phyloP scores from a whole-genome alignment of 2,329 filamentous ascomycete species.

The Hypoxylon sp. region DNA sequence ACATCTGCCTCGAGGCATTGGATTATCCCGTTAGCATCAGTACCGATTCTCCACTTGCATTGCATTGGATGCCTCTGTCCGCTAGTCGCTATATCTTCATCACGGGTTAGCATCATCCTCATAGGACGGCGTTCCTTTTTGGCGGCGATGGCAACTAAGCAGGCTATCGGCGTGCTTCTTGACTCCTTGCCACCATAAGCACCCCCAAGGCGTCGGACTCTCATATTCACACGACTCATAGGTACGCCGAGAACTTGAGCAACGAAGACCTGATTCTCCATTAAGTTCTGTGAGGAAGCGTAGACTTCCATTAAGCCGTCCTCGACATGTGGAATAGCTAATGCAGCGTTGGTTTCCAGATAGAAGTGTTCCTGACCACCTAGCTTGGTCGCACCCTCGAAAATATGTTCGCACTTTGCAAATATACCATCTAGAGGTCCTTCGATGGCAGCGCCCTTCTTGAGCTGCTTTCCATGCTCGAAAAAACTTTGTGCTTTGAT shows the following conservation, averaged over 20 bases:
- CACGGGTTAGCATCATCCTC: constrained; percentile 92
- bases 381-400: constrained; percentile 85
- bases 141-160: constrained; percentile 85
- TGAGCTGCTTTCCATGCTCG: constrained; percentile 82
- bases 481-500: constrained; percentile 90
- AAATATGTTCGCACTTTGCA: constrained; percentile 80
- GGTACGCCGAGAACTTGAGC: constrained; percentile 85
- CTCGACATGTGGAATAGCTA: constrained; percentile 87
- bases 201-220: constrained; percentile 90
- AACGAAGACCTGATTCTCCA: constrained; percentile 89
- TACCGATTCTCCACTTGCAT: constrained; percentile 87
- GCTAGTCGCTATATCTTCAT: constrained; percentile 92
- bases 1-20: constrained; percentile 89
- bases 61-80: constrained; percentile 94
- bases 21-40: constrained; percentile 90
- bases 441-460: constrained; percentile 73
- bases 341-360: constrained; percentile 86
- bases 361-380: constrained; percentile 98
- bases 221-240: constrained; percentile 88
- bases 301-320: constrained; percentile 95
- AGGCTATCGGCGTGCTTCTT: constrained; percentile 83
- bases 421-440: constrained; percentile 74
- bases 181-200: constrained; percentile 96
- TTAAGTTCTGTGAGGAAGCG: constrained; percentile 90
- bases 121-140: constrained; percentile 86